A percentile compares a stretch with the other conserved stretches of the same genome.
Evolutionary conservation across 2,329 filamentous ascomycete genomes (phyloP).

Genomic region (Fusarium sp.): DNA sequence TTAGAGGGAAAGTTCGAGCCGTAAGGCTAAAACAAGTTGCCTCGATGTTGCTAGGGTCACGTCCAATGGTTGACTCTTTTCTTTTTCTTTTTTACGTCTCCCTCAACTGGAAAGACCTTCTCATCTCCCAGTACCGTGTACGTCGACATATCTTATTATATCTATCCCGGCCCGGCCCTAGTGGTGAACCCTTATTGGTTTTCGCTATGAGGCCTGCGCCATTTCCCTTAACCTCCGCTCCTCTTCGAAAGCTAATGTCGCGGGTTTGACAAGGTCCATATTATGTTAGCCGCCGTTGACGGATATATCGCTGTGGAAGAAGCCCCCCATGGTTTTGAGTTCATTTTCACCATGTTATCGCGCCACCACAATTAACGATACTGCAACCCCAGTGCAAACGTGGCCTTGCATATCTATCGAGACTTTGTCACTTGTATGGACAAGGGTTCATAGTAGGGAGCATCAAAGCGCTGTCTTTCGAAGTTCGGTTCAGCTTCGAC

Average conservation of each 20-base stretch:
- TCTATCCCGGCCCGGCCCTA: constrained; percentile 48
- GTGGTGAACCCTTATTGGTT: constrained; percentile 34
- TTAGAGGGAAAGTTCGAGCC: background rate
- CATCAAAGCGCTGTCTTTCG: constrained; percentile 30
- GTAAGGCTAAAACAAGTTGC: constrained; percentile 43
- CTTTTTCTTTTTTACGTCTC: constrained; percentile 22
- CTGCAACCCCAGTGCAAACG: constrained; percentile 15
- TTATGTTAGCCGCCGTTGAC: constrained; percentile 41
- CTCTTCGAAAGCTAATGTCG: constrained; percentile 20
- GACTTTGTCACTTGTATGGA: constrained; percentile 22
- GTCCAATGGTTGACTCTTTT: constrained; percentile 28
- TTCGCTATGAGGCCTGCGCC: constrained; percentile 7
- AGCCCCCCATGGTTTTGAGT: background rate
- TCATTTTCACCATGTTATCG: constrained; percentile 23
- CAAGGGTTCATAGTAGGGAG: constrained; percentile 22
- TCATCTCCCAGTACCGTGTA: constrained; percentile 11
- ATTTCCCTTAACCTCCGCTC: constrained; percentile 28
- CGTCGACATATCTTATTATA: constrained; percentile 24
- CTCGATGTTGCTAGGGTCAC: constrained; percentile 29
- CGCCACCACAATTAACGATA: constrained; percentile 4
- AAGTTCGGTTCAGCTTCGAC: constrained; percentile 25
- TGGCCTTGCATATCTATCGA: constrained; percentile 21
- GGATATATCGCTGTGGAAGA: background rate
- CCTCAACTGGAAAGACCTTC: constrained; percentile 27
- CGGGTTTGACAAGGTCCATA: constrained; percentile 16